phyloP scores from a whole-genome alignment of 2,329 filamentous ascomycete genomes.

The Fusarium austroafricanum region DNA sequence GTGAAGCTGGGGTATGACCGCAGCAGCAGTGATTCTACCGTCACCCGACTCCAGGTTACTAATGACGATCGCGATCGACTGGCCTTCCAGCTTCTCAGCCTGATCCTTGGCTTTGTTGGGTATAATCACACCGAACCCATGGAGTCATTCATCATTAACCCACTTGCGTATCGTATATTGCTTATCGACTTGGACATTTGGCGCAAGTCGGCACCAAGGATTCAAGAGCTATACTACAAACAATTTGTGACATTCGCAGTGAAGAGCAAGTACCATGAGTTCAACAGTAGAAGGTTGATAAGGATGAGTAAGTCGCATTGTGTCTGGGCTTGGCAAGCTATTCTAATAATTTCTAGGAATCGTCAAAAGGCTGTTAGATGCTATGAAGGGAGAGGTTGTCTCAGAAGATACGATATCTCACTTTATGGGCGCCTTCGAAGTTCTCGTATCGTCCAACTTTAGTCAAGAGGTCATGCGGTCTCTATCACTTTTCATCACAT shows the following conservation, averaged over 20 bases:
- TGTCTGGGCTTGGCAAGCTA: not conserved
- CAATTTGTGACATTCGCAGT: slow-evolving; percentile 90
- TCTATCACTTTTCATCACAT: slow-evolving; percentile 92
- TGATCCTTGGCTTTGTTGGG: slow-evolving; percentile 87
- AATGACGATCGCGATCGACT: slow-evolving; percentile 66
- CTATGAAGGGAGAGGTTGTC: slow-evolving; percentile 86
- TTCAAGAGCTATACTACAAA: slow-evolving; percentile 90
- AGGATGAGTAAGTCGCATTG: slow-evolving; percentile 80
- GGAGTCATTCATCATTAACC: slow-evolving; percentile 94
- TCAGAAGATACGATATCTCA: slow-evolving; percentile 76
- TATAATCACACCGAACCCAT: slow-evolving; percentile 84
- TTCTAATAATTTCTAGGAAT: slow-evolving; percentile 69
- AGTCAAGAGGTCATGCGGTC: slow-evolving; percentile 88
- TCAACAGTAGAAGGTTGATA: slow-evolving; percentile 87
- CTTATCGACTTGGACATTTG: slow-evolving; percentile 94
- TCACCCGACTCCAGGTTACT: slow-evolving; percentile 58
- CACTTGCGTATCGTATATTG: slow-evolving; percentile 90
- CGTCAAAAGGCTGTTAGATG: slow-evolving; percentile 89
- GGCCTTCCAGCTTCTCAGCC: slow-evolving; percentile 74
- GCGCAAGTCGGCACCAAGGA: slow-evolving; percentile 80
- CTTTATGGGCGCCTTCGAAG: slow-evolving; percentile 83
- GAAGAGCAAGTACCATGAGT: slow-evolving; percentile 91
- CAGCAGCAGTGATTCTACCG: slow-evolving; percentile 47
- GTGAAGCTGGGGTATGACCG: slow-evolving; percentile 77
- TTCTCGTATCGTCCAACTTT: slow-evolving; percentile 82